phyloP scores from a whole-genome alignment of 192 early-diverging fungal species.

The Entomortierella beljakovae region DNA sequence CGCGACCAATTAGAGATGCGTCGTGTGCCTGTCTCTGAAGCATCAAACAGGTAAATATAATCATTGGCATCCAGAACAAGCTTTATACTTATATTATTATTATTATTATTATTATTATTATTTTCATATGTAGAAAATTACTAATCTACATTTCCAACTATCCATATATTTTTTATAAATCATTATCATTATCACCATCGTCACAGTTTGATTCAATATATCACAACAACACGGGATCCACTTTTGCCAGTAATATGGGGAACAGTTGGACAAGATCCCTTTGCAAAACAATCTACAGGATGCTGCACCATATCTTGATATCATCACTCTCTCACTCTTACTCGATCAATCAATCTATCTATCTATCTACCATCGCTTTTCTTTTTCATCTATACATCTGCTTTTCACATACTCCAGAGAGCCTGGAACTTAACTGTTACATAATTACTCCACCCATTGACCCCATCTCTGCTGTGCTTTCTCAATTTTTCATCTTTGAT shows the following conservation, averaged over 20 bases:
- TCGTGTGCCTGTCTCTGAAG: conserved; percentile 81
- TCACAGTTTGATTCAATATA: conserved; percentile 54
- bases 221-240: conserved; percentile 52
- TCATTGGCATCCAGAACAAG: not conserved
- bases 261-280: conserved; percentile 33
- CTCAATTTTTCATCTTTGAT: too few relatives aligned
- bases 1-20: conserved; percentile 82
- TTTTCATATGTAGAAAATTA: not conserved
- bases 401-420: too few relatives aligned
- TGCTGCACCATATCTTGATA: conserved; percentile 24
- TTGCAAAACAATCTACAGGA: conserved; percentile 20
- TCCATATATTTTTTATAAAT: not conserved
- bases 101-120: not conserved
- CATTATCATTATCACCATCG: not conserved
- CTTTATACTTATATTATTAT: not conserved
- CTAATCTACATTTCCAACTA: not conserved
- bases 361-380: not conserved
- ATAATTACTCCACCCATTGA: too few relatives aligned
- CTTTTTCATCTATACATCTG: not conserved
- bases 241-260: conserved; percentile 60
- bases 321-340: not conserved
- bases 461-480: too few relatives aligned
- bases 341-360: not conserved
- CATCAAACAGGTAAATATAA: conserved; percentile 58
- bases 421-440: too few relatives aligned